Evolutionary conservation across 495 filamentous ascomycete genomes (phyloP), one percentile per base, ranked within the genome.

Genomic region (Aspergillus avenaceus): DNA sequence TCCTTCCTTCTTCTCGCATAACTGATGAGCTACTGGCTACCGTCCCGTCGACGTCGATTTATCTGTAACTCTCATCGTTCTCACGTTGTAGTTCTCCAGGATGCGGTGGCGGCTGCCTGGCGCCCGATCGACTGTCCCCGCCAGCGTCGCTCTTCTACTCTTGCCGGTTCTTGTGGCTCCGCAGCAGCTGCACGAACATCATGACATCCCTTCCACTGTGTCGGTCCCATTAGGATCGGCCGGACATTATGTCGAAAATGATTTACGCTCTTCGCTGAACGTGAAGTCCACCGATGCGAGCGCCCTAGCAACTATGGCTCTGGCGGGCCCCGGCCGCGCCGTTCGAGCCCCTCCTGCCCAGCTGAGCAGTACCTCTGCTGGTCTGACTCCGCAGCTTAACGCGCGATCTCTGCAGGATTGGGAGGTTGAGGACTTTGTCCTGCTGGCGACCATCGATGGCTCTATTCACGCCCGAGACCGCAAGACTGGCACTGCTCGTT

Each of bases 341-440:
- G 87, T 91, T 76, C 79, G 85, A 90, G 87, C 87, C 85, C 84
- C 83, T 78, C 81, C 82, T 82, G 82, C 77, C 75, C 76, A 77
- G 74, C 79, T 77, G 65, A 79, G 80, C 73, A 74, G 67, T 54
- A 67, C 73, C 13, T 76, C 76, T 64, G 83, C 82, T 67, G 89
- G 85, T 67, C 79, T 91, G 66, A 79, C 85, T 73, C 82, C 87
- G 82, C 85, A 83, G 81, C 83, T 81, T 64, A 72, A 81, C 82
- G 91, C 91, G 90, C 91, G 91, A 82, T 91, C 84, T 71, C 71
- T 97, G 79, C 86, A 95, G 81, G 93, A 97, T 65, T 97, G 91
- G 91, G 89, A 96, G 83, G 91, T 96, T 72, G 92, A 97, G 87
- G 91, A 97, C 75, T 95, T 97, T 83, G 87, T 97, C 68, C 87